Percentiles rank a stretch among this genome's conserved stretches.
Evolutionary conservation across 2,329 filamentous ascomycete species (phyloP).

Genomic region (Penicillium sp.): DNA sequence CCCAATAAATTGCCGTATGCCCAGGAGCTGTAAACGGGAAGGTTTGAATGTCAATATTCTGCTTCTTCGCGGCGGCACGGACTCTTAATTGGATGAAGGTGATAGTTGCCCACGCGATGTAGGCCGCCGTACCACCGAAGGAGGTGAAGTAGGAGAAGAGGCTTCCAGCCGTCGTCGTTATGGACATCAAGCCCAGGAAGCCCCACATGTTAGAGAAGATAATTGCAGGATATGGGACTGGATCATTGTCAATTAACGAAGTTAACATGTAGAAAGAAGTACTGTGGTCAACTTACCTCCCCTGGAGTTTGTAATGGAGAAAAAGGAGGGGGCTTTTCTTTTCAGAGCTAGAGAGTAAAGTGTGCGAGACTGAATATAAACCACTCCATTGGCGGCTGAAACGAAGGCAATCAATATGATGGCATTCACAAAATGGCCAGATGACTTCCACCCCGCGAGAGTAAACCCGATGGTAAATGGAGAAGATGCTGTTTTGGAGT

Average conservation of each 20-base stretch:
- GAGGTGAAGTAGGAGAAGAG: constrained; percentile 8
- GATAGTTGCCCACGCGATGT: constrained; percentile 4
- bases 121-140: constrained; percentile 4
- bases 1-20: constrained; percentile 6
- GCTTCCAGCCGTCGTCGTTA: not conserved
- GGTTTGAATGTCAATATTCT: not conserved
- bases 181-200: constrained; percentile 6
- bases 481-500: not conserved
- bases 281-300: not conserved
- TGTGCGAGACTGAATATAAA: not conserved
- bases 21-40: constrained; percentile 7
- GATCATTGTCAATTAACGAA: not conserved
- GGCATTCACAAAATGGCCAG: not conserved
- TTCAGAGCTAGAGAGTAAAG: not conserved
- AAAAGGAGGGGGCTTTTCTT: not conserved
- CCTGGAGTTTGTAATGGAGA: not conserved
- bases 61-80: not conserved
- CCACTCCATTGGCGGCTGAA: not conserved
- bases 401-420: not conserved
- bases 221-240: constrained; percentile 3
- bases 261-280: not conserved
- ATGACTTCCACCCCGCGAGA: not conserved
- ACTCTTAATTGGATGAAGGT: constrained; percentile 5
- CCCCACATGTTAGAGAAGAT: constrained; percentile 8
- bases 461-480: not conserved